Base-by-base conservation (phyloP, 169 alveolate species). In the Blepharisma undulans region DNA sequence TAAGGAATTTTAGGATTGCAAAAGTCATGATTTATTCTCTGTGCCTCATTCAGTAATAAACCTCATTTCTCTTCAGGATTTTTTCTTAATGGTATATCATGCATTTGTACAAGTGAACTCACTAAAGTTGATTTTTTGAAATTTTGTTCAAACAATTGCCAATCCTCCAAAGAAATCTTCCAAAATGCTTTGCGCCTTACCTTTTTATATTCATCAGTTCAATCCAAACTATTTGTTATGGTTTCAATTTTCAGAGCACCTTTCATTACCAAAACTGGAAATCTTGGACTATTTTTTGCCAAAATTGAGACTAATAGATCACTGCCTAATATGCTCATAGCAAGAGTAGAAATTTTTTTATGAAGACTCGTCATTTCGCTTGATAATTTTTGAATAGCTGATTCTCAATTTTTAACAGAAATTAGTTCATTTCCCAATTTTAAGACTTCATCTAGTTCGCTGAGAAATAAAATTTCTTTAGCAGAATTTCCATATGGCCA, bases 401-500 rank as follows among this genome's bases (percentile, higher is more conserved):
- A 85, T 81, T 81, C 71, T 85, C 90, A 25, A 85, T 7, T 34
- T 34, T 85, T 27, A 81, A n/a, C 8, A 59, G 25, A 19, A n/a
- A n/a, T n/a, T n/a, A n/a, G n/a, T n/a, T n/a, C n/a, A n/a, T 85
- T 82, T 60, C 90, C 59, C 19, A 85, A 29, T 85, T 85, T 82
- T 16, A 85, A 19, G 25, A 59, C 90, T 27, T 85, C 90, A 18
- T 85, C 21, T 18, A 85, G 36, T 71, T 85, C 90, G 27, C 27
- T 82, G n/a, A 85, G 33, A 66, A 85, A 85, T 16, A 85, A 82
- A 4, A 98, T 97, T 95, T 98, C 99, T 92, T 98, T 98, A 59
- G 98, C 97, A 60, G 99, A 97, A 94, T 98, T 98, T 27, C 99
- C 99, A 87, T 98, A 97, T 22, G 99, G 99, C 99, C 99, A 99